Conservation (phyloP, 805 yeast species). For the Saturnispora sanitii region DNA sequence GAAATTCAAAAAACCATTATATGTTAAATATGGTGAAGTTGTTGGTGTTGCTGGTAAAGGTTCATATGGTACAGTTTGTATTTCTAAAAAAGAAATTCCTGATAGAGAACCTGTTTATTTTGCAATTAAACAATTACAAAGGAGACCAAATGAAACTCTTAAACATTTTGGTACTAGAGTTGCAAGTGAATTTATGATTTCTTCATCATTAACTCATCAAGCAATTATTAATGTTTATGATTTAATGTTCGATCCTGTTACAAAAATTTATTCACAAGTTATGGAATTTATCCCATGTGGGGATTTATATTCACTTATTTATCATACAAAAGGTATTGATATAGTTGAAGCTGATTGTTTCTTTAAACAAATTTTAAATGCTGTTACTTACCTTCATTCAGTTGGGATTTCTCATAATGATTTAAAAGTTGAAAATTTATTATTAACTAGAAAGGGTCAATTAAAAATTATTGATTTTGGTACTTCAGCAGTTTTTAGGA, state of each 20-base stretch:
- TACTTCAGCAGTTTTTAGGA: slow-evolving; percentile 80
- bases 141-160: slow-evolving; percentile 47
- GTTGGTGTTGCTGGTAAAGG: slow-evolving; percentile 42
- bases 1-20: slow-evolving; percentile 27
- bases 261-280: slow-evolving; percentile 72
- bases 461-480: slow-evolving; percentile 81
- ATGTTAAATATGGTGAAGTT: slow-evolving; percentile 41
- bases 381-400: slow-evolving; percentile 75
- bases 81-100: slow-evolving; percentile 33
- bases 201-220: slow-evolving; percentile 63
- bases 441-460: slow-evolving; percentile 57
- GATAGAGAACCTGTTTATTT: slow-evolving; percentile 37
- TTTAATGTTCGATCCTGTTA: slow-evolving; percentile 60
- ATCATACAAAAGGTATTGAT: slow-evolving; percentile 43
- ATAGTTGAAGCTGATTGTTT: slow-evolving; percentile 77
- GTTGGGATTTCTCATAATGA: slow-evolving; percentile 95
- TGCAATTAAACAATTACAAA: slow-evolving; percentile 71
- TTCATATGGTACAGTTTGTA: slow-evolving; percentile 38
- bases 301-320: slow-evolving; percentile 55
- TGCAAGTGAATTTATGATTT: slow-evolving; percentile 84
- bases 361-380: slow-evolving; percentile 76
- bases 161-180: slow-evolving; percentile 58
- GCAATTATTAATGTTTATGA: slow-evolving; percentile 74
- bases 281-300: slow-evolving; percentile 96
- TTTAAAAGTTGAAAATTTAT: slow-evolving; percentile 77